Evolutionary conservation across 73 alveolate genomes (phyloP), one percentile per base, ranked within the genome.

Genomic region (Stentor roeselii): DNA sequence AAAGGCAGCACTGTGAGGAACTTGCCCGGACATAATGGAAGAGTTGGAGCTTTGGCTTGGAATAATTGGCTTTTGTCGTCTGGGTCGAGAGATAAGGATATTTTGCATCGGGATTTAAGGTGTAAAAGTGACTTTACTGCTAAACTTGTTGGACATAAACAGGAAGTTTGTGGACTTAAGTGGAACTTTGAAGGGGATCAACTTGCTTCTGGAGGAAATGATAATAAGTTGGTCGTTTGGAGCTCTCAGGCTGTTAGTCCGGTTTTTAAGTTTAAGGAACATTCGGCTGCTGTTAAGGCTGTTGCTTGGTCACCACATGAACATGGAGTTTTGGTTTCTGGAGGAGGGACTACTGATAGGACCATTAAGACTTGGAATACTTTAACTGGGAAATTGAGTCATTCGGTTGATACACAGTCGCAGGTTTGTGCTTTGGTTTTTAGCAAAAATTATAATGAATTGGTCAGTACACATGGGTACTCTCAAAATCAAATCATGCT

Each of bases 241-340:
- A 92, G 93, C 85, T 82, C 88, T 34, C 92, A 88, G 59, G 59
- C 78, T 37, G 59, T 42, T 30, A 67, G 42, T 0, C 80, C 80
- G 34, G 37, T 67, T 21, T 21, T 21, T 67, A 67, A 67, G 78
- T 75, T 90, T 35, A 88, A 90, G 80, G 98, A 95, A 83, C 83
- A 67, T 32, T 27, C 86, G 59, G 99, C 99, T 3, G 99, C 99
- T 3, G 99, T 97, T 1, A 95, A 95, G 80, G 99, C 99, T 6
- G 90, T 97, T 36, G 99, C 99, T 3, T 97, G 99, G 99, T 92
- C 98, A 27, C 99, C 99, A 36, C 99, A 97, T 89, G 90, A 97
- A 84, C 98, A 91, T 91, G 98, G 98, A 36, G 86, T 97, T 31
- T 59, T 97, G 40, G 99, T 95, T 0, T 82, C 95, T 32, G 99